Evolutionary conservation across 768 basidiomycete species (phyloP).

Genomic region (Auriculariales sp.): DNA sequence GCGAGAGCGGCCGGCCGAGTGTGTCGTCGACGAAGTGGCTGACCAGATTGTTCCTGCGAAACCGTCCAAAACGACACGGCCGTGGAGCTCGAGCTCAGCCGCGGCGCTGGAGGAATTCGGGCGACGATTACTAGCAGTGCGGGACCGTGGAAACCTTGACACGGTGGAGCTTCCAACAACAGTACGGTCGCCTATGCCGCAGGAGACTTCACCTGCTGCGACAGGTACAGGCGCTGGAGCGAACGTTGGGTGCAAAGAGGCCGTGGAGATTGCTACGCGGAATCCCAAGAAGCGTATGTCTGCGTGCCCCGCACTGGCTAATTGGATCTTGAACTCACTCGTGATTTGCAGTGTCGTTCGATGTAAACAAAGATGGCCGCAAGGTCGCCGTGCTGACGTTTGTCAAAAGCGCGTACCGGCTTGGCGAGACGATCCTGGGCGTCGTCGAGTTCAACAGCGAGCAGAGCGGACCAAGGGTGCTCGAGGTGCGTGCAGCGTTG

Average conservation of each 20-base stretch:
- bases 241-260: constrained; percentile 49
- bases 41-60: neutral
- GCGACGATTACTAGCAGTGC: neutral
- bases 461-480: constrained; percentile 52
- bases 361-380: constrained; percentile 86
- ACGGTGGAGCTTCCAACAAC: no score
- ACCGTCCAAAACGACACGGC: neutral
- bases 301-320: neutral
- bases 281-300: constrained; percentile 74
- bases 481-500: constrained; percentile 43
- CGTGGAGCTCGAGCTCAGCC: neutral
- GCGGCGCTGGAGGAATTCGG: neutral
- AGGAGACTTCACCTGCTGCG: neutral
- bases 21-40: constrained; percentile 12
- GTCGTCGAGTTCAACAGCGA: constrained; percentile 77
- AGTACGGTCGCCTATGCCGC: no score
- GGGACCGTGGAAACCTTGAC: no score
- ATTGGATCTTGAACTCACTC: neutral
- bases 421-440: constrained; percentile 85
- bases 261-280: constrained; percentile 81
- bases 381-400: constrained; percentile 86
- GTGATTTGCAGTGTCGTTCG: constrained; percentile 62
- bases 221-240: neutral
- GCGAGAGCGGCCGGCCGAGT: constrained; percentile 15
- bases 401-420: constrained; percentile 76